Percentiles rank a stretch among this genome's conserved stretches.
phyloP scores from a whole-genome alignment of 1,139 yeast species.

The Suhomyces panamericanus region DNA sequence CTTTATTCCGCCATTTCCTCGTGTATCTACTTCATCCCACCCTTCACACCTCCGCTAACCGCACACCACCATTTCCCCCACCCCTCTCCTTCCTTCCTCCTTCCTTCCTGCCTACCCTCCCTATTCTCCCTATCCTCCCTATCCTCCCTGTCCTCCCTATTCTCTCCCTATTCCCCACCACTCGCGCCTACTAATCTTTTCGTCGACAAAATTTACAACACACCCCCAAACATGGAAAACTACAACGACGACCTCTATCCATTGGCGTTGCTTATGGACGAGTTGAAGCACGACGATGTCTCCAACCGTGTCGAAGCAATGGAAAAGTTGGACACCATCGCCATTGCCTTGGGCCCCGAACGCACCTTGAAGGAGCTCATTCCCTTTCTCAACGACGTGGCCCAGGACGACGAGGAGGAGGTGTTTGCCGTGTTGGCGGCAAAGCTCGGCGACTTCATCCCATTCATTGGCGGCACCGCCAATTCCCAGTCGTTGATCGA shows the following conservation, averaged over 20 bases:
- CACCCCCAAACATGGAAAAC: slow-evolving; percentile 32
- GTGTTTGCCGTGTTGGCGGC: slow-evolving; percentile 92
- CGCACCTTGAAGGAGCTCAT: slow-evolving; percentile 85
- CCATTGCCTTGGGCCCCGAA: slow-evolving; percentile 92
- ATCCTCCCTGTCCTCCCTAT: not conserved
- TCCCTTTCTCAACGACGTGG: slow-evolving; percentile 79
- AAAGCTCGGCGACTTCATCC: slow-evolving; percentile 84
- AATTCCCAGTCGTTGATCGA: slow-evolving; percentile 77
- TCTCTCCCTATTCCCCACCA: not conserved
- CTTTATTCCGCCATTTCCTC: too few relatives aligned
- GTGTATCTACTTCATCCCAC: too few relatives aligned
- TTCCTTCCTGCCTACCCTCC: too few relatives aligned
- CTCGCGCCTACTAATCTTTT: too few relatives aligned
- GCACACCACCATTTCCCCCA: too few relatives aligned
- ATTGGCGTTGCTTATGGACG: slow-evolving; percentile 94
- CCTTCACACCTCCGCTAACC: too few relatives aligned
- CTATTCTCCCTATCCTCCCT: not conserved
- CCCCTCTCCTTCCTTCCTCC: too few relatives aligned
- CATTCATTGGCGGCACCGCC: slow-evolving; percentile 81
- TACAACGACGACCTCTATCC: slow-evolving; percentile 78
- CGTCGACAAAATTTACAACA: slow-evolving; percentile 5
- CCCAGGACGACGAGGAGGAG: slow-evolving; percentile 98
- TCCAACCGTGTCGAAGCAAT: slow-evolving; percentile 92
- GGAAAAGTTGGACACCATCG: slow-evolving; percentile 92
- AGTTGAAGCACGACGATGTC: slow-evolving; percentile 90